These are phyloP conservation scores for Coccomyxa sp. DNA, from an alignment of 139 green algal species.

Conservation along the genomic window DNA sequence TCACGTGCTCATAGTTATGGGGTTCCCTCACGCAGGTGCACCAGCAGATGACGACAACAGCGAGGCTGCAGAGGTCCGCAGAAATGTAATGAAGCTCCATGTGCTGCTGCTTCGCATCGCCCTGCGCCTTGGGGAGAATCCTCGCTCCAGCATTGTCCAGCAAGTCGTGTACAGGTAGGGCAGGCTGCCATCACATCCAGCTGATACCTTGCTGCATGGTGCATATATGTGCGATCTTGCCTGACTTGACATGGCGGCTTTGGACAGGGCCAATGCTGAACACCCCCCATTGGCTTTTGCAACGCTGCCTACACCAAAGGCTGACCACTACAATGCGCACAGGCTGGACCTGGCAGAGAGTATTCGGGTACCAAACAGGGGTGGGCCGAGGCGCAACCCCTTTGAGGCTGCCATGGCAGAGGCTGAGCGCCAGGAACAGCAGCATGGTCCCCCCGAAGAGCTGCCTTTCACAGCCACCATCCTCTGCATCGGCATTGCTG, in stretches of 20 bases:
- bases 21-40: too few species aligned
- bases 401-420: constrained; percentile 16
- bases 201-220: too few species aligned
- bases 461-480: constrained; percentile 61
- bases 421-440: constrained; percentile 20
- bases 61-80: not conserved
- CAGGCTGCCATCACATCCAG: too few species aligned
- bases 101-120: constrained; percentile 61
- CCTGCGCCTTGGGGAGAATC: constrained; percentile 40
- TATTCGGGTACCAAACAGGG: constrained; percentile 34
- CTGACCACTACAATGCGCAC: too few species aligned
- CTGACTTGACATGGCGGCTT: too few species aligned
- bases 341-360: constrained; percentile 77
- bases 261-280: too few species aligned
- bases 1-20: too few species aligned
- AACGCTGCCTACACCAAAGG: too few species aligned
- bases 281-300: too few species aligned
- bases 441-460: not conserved
- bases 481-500: constrained; percentile 68
- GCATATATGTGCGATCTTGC: too few species aligned
- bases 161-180: constrained; percentile 46
- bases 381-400: constrained; percentile 9
- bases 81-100: constrained; percentile 41
- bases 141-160: constrained; percentile 42
- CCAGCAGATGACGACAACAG: constrained; percentile 16